Evolutionary conservation across 1,139 yeast species (phyloP), one percentile per base, ranked within the genome.

Genomic region (Saccharomyces uvarum): DNA sequence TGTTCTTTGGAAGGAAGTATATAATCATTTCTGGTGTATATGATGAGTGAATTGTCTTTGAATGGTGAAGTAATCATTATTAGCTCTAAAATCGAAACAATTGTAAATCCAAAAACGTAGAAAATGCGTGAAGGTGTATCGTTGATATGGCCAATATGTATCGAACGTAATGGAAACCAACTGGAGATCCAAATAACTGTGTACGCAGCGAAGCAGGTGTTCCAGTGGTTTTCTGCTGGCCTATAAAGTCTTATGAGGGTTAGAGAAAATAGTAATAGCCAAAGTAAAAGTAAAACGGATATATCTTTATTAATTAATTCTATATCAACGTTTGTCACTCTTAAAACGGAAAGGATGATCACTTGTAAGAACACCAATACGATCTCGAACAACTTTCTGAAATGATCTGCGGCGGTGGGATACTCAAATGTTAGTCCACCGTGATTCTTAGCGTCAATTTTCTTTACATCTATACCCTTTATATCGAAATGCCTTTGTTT

Each of bases 1-100:
- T 83, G 81, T 72, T 93, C 99, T 0, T 87, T 85, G 2, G 96
- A 88, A 5, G 98, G 95, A 7, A 59, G 63, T 2, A 65, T 73
- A 4, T 75, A 70, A 27, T 69, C 67, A 58, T 76, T 77, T 8
- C 84, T 77, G 41, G 75, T 67, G 69, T 81, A 83, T 28, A 83
- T 59, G 26, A 69, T 66, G 4, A 83, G 76, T 2, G 83, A 82
- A 60, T 77, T 78, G 68, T 84, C 88, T 31, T 90, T 90, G 47
- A 83, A 75, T 26, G 77, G 79, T 2, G 93, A 82, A 14, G 87
- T 77, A 60, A 85, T 77, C 59, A 80, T 77, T 56, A 82, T 70
- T 14, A 74, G 55, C 48, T 82, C 75, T 51, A 86, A 74, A 1
- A 73, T 53, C 1, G 76, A 57, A 51, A 78, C 70, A 27, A 80